A percentile compares a stretch with the other conserved stretches of the same genome.
Conservation (phyloP, 2,329 filamentous ascomycete genomes). For the Dactylellina parvicollis region DNA sequence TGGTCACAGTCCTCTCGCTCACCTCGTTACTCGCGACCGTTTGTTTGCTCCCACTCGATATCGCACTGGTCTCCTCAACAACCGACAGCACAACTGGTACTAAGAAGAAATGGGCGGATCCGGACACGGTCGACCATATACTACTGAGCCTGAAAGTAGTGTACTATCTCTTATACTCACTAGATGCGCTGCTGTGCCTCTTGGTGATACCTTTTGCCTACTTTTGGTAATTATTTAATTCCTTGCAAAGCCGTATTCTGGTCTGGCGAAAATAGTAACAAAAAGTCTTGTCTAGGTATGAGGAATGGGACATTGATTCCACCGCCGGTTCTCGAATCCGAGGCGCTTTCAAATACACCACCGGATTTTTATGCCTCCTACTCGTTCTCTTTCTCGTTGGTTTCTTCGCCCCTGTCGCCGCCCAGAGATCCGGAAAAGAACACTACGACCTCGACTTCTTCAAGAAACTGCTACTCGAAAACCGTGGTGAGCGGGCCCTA, state of each 20-base stretch:
- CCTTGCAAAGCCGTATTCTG: too few species aligned
- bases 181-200: constrained; percentile 89
- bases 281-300: constrained; percentile 66
- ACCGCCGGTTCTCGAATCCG: constrained; percentile 75
- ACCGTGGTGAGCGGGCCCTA: constrained; percentile 89
- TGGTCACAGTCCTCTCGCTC: constrained; percentile 85
- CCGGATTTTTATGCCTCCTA: constrained; percentile 81
- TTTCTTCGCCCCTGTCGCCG: constrained; percentile 88
- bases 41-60: constrained; percentile 90
- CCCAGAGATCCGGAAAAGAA: constrained; percentile 69
- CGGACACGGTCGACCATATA: constrained; percentile 79
- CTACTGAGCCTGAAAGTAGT: constrained; percentile 82
- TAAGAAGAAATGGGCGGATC: constrained; percentile 95
- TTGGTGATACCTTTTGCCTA: constrained; percentile 94
- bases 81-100: constrained; percentile 76
- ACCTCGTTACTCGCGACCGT: constrained; percentile 90
- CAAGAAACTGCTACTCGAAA: constrained; percentile 81
- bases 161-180: constrained; percentile 91
- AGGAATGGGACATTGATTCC: constrained; percentile 87
- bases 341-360: constrained; percentile 89
- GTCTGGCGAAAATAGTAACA: background rate
- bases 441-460: constrained; percentile 90
- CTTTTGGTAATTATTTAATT: constrained; percentile 71
- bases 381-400: constrained; percentile 87
- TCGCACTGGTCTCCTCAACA: constrained; percentile 92